These are phyloP conservation scores for Ogataea chonburiensis DNA, from an alignment of 805 yeast genomes.

Conservation along the genomic window DNA sequence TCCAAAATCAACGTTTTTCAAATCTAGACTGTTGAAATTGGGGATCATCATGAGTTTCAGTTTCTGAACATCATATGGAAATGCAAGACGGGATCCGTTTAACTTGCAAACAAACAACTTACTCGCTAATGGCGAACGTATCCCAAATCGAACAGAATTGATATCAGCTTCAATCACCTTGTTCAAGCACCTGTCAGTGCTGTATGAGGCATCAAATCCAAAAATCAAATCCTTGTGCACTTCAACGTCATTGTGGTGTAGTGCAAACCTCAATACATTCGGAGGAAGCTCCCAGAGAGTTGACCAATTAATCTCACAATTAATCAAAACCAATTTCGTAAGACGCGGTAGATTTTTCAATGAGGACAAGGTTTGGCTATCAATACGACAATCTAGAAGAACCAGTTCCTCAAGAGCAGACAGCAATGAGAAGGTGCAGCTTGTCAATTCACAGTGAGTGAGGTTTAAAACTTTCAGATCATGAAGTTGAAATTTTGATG, in stretches of 20 bases:
- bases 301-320: conserved; percentile 24
- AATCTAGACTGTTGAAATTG: conserved; percentile 15
- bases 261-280: conserved; percentile 15
- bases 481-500: conserved; percentile 1
- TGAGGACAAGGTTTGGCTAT: conserved; percentile 12
- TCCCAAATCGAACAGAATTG: conserved; percentile 17
- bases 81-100: neutral
- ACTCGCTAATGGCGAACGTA: conserved; percentile 3
- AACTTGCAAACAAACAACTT: conserved; percentile 11
- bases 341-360: conserved; percentile 10
- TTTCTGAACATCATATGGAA: conserved; percentile 9
- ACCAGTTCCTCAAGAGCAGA: conserved; percentile 15
- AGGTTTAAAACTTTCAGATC: conserved; percentile 15
- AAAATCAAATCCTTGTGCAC: conserved; percentile 20
- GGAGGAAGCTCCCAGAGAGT: conserved; percentile 20
- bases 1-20: conserved; percentile 8
- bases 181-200: neutral
- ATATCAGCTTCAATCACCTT: conserved; percentile 12
- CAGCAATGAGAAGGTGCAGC: conserved; percentile 16
- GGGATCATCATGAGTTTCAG: conserved; percentile 20
- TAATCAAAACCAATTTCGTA: conserved; percentile 16
- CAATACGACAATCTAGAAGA: conserved; percentile 21
- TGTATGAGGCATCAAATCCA: neutral
- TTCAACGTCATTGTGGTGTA: conserved; percentile 20
- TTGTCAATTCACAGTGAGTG: conserved; percentile 13